Percentiles rank a stretch among this genome's conserved stretches.
These are phyloP conservation scores for Brassica incana DNA, from an alignment of 345 rosid genomes.

Conservation along the genomic window DNA sequence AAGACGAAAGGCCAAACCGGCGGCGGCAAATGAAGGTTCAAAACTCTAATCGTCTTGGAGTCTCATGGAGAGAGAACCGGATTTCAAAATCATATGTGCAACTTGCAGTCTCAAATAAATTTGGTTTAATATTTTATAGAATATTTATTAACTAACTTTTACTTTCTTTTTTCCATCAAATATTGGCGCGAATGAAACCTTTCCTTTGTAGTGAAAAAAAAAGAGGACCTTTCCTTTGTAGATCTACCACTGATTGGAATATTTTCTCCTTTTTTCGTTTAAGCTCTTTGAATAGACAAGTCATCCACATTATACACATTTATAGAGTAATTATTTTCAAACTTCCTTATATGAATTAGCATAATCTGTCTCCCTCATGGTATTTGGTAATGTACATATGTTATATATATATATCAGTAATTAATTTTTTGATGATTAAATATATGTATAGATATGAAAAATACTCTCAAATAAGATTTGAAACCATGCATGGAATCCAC, in stretches of 20 bases:
- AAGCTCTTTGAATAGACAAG: slow-evolving; percentile 25
- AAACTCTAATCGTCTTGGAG: too few species aligned
- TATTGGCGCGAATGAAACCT: slow-evolving; percentile 29
- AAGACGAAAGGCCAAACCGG: too few species aligned
- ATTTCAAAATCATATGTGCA: too few species aligned
- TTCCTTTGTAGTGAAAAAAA: slow-evolving; percentile 14
- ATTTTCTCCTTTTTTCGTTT: slow-evolving; percentile 1
- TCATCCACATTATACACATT: slow-evolving; percentile 8
- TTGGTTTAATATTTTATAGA: too few species aligned
- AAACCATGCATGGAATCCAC: not conserved
- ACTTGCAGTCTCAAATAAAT: too few species aligned
- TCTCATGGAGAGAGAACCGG: too few species aligned
- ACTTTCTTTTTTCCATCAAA: slow-evolving; percentile 4
- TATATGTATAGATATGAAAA: not conserved
- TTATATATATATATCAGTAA: not conserved
- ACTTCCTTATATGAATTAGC: not conserved
- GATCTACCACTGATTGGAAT: slow-evolving; percentile 34
- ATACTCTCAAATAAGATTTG: not conserved
- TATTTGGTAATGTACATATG: not conserved
- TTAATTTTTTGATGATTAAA: not conserved
- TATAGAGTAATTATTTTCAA: not conserved
- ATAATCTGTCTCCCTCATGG: not conserved
- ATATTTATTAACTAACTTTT: slow-evolving; percentile 9
- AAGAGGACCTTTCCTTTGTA: slow-evolving; percentile 29
- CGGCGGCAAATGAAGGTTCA: too few species aligned